A percentile compares a stretch with the other conserved stretches of the same genome.
phyloP scores from a whole-genome alignment of 139 green algal genomes.

The Closterium sp. region DNA sequence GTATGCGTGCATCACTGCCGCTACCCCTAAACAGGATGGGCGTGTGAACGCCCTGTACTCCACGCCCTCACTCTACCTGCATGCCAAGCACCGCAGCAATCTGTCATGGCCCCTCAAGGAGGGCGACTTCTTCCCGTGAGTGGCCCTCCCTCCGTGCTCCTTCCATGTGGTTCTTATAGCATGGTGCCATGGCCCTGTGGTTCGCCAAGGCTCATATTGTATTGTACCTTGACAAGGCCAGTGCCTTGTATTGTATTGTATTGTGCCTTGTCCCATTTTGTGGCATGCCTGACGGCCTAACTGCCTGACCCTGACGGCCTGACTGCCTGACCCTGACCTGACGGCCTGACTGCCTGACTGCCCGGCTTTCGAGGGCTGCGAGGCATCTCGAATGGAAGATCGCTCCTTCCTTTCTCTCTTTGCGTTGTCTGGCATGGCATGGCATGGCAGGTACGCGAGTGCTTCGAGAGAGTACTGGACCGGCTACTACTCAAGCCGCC shows the following conservation, averaged over 20 bases:
- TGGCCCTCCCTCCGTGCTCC: not conserved
- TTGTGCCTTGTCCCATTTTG: too few species aligned
- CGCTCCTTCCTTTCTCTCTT: too few species aligned
- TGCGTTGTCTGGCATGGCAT: not conserved
- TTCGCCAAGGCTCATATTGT: too few species aligned
- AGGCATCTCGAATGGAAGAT: too few species aligned
- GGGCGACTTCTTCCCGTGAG: conserved; percentile 83
- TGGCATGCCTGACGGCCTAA: too few species aligned
- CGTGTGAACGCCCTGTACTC: conserved; percentile 85
- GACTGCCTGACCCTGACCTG: too few species aligned
- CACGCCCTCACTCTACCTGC: conserved; percentile 70
- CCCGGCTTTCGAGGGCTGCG: conserved; percentile 68
- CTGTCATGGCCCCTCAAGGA: conserved; percentile 61
- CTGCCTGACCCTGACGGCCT: too few species aligned
- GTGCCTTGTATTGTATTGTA: too few species aligned
- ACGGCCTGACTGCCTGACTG: too few species aligned
- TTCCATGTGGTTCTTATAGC: too few species aligned
- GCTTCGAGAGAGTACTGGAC: conserved; percentile 80
- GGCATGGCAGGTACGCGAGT: conserved; percentile 70
- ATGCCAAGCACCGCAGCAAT: conserved; percentile 66
- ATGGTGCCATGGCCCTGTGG: too few species aligned
- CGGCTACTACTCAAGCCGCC: conserved; percentile 76
- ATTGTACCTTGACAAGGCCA: too few species aligned
- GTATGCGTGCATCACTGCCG: not conserved
- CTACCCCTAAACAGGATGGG: conserved; percentile 54